Base-by-base conservation (phyloP, 2,329 filamentous ascomycete genomes). In the Orbilia javanica region DNA sequence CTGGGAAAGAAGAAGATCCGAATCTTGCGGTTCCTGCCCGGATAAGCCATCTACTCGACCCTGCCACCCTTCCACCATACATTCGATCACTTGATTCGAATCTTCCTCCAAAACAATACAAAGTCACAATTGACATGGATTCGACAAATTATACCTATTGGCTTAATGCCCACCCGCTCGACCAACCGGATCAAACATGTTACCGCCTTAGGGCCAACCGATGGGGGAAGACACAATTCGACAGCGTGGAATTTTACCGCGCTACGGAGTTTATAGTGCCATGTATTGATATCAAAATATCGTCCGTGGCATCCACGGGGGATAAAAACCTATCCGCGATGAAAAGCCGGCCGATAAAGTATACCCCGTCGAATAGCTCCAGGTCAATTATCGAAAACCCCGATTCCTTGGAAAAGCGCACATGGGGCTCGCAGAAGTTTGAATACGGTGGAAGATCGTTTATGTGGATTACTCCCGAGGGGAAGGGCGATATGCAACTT, bases 271-370 rank as follows among this genome's bases (percentile, higher is more conserved):
- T 65, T 18, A 13, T 52, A 7, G 50, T 25, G 36, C 69, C 69
- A 10, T 73, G 69, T 10, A 73, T 73, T 13, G 34, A 57, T 31
- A 60, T 73, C 5, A 73, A 66, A 13, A 66, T 66, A 29, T 18
- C 60, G 8, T 4, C 34, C 2, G 60, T 66, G 4, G 36, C 64
- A 13, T 18, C 50, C 1, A 64, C 55, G 1, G 55, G 55, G 8
- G 55, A 57, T 20, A 73, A 25, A 4, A 22, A 48, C 0, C 42
- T 66, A 13, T 66, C 69, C 8, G 31, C 69, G 5, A 20, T 60
- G 22, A 73, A 57, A 29, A 27, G 36, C 29, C 60, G 60, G 4
- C 20, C 48, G 15, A 73, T 73, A 18, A 62, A 73, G 20, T 73
- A 66, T 34, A 60, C 27, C 4, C 5, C 36, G 4, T 36, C 69